phyloP scores from a whole-genome alignment of 2,329 filamentous ascomycete genomes.

The Xylaria digitata region DNA sequence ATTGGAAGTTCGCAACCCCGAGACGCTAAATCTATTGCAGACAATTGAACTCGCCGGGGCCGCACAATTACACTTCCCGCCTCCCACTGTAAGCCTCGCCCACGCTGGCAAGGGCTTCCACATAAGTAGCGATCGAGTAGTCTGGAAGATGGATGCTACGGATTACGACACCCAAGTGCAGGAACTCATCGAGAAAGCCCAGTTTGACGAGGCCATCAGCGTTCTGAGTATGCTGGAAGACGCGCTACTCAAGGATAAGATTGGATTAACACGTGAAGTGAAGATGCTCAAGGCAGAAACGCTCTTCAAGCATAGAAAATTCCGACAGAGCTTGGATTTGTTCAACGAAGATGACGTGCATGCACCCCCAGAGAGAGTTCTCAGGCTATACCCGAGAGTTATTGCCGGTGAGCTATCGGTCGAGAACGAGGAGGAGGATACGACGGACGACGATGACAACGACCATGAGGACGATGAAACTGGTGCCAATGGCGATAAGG shows the following conservation, averaged over 20 bases:
- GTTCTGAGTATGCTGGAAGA: constrained; percentile 91
- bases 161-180: constrained; percentile 92
- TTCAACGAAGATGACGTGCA: constrained; percentile 87
- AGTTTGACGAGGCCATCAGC: constrained; percentile 92
- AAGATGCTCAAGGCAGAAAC: constrained; percentile 91
- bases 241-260: constrained; percentile 86
- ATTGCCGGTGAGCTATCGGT: constrained; percentile 86
- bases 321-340: constrained; percentile 85
- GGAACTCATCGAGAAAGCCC: constrained; percentile 77
- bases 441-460: constrained; percentile 59
- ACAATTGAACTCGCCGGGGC: constrained; percentile 84
- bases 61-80: constrained; percentile 87
- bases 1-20: constrained; percentile 91
- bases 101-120: constrained; percentile 97
- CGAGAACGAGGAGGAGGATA: constrained; percentile 58
- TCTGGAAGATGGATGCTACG: constrained; percentile 96
- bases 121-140: constrained; percentile 87
- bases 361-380: constrained; percentile 88
- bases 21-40: constrained; percentile 90
- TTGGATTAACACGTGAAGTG: constrained; percentile 81
- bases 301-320: constrained; percentile 85
- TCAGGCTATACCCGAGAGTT: constrained; percentile 82
- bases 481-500: constrained; percentile 50
- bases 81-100: constrained; percentile 91
- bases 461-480: constrained; percentile 52